Percentiles rank a stretch among this genome's conserved stretches.
Evolutionary conservation across 192 early-diverging fungal species (phyloP).

Genomic region (Coemansia sp.): DNA sequence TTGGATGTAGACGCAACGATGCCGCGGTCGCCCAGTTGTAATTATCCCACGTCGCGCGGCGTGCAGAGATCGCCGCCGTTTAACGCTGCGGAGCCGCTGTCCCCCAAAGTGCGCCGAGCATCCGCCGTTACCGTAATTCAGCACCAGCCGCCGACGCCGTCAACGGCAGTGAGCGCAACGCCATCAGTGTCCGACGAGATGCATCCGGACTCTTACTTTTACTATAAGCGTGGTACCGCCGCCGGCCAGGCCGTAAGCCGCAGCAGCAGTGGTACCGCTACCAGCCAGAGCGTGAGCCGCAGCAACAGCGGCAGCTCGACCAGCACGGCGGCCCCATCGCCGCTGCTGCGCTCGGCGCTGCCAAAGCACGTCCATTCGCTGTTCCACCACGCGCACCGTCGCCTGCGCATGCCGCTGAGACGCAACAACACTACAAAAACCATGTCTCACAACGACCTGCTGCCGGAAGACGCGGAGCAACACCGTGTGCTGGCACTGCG

Average conservation of each 20-base stretch:
- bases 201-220: slow-evolving; percentile 3
- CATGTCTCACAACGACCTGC: slow-evolving; percentile 36
- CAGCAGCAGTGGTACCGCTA: too few species aligned
- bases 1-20: background rate
- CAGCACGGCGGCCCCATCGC: slow-evolving; percentile 3
- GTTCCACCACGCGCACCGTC: background rate
- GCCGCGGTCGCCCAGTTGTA: slow-evolving; percentile 2
- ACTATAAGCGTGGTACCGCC: background rate
- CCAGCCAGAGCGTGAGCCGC: slow-evolving; percentile 7
- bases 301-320: slow-evolving; percentile 31
- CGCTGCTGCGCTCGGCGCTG: background rate
- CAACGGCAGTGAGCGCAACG: background rate
- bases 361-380: slow-evolving; percentile 2
- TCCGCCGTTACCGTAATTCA: background rate
- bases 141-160: background rate
- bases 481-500: slow-evolving; percentile 13
- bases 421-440: slow-evolving; percentile 39
- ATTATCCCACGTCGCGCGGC: background rate
- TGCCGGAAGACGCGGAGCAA: background rate
- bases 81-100: background rate
- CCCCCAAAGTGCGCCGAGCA: background rate
- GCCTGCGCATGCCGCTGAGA: slow-evolving; percentile 2
- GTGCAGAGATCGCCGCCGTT: background rate
- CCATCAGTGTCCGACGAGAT: background rate
- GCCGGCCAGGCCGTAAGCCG: background rate